These are phyloP conservation scores for Hymenoscyphus scutula DNA, from an alignment of 2,329 filamentous ascomycete species.

Conservation along the genomic window DNA sequence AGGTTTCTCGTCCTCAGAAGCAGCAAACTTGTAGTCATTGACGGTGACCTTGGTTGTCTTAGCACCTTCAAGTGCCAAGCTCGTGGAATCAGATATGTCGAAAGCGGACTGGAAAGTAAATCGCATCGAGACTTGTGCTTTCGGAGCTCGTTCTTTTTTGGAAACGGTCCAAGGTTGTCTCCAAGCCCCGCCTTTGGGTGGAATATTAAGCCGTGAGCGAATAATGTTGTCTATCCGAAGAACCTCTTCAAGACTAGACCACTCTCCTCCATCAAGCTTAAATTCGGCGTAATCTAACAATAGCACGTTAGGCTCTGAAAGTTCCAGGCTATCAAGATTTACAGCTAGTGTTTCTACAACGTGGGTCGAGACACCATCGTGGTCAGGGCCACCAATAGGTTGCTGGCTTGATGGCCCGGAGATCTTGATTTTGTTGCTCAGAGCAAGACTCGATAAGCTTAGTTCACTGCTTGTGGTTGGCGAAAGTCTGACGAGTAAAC, in stretches of 20 bases:
- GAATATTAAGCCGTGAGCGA: conserved; percentile 29
- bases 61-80: conserved; percentile 33
- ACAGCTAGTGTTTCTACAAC: conserved; percentile 1
- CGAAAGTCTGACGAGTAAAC: conserved; percentile 30
- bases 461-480: conserved; percentile 11
- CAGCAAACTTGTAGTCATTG: conserved; percentile 21
- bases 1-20: neutral
- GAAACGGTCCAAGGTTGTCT: conserved; percentile 34
- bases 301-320: conserved; percentile 36
- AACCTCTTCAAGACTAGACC: conserved; percentile 29
- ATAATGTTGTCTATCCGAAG: conserved; percentile 35
- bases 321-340: conserved; percentile 18
- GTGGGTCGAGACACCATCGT: neutral
- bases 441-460: neutral
- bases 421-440: neutral
- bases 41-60: conserved; percentile 26
- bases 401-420: neutral
- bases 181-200: conserved; percentile 30
- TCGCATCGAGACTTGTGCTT: conserved; percentile 24
- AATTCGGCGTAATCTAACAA: conserved; percentile 35
- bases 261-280: conserved; percentile 26
- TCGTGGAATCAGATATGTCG: conserved; percentile 14
- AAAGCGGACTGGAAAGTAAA: conserved; percentile 31
- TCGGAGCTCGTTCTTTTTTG: conserved; percentile 23
- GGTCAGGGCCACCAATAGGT: neutral